phyloP scores from a whole-genome alignment of 148 eudicot genomes.

The Fagopyrum tataricum region DNA sequence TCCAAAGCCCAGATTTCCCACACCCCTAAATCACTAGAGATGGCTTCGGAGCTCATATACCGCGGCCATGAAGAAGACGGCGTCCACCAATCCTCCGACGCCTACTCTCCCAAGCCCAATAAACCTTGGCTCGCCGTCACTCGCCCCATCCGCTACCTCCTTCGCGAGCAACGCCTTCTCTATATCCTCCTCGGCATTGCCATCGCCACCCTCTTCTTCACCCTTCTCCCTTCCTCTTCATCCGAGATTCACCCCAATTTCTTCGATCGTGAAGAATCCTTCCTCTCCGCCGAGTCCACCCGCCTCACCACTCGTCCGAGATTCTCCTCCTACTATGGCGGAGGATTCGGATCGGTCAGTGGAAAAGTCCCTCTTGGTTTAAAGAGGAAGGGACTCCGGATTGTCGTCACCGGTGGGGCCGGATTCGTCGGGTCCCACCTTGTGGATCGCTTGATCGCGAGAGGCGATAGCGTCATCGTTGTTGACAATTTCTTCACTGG shows the following conservation, averaged over 20 bases:
- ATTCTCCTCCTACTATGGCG: conserved; percentile 1
- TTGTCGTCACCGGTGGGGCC: conserved; percentile 97
- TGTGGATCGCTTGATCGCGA: conserved; percentile 65
- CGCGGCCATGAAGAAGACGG: conserved; percentile 22
- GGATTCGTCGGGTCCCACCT: conserved; percentile 94
- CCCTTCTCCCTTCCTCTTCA: conserved; percentile 36
- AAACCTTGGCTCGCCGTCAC: conserved; percentile 55
- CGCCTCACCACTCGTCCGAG: conserved; percentile 20
- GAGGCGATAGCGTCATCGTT: conserved; percentile 92
- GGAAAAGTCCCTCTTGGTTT: conserved; percentile 81
- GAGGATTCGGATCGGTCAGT: conserved; percentile 24
- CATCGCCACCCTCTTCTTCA: conserved; percentile 53
- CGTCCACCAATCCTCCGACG: conserved; percentile 17
- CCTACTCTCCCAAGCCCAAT: conserved; percentile 60
- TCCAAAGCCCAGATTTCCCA: not conserved
- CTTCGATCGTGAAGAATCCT: conserved; percentile 17
- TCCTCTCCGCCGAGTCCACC: conserved; percentile 29
- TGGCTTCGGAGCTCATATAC: conserved; percentile 64
- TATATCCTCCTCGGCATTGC: conserved; percentile 71
- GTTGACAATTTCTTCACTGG: conserved; percentile 96
- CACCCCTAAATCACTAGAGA: conserved; percentile 8
- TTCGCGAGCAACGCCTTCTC: conserved; percentile 69
- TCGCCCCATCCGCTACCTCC: conserved; percentile 60
- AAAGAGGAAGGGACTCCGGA: conserved; percentile 59
- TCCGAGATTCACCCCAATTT: conserved; percentile 3